Evolutionary conservation across 805 yeast species (phyloP).

Genomic region (Kazachstania taianensis): DNA sequence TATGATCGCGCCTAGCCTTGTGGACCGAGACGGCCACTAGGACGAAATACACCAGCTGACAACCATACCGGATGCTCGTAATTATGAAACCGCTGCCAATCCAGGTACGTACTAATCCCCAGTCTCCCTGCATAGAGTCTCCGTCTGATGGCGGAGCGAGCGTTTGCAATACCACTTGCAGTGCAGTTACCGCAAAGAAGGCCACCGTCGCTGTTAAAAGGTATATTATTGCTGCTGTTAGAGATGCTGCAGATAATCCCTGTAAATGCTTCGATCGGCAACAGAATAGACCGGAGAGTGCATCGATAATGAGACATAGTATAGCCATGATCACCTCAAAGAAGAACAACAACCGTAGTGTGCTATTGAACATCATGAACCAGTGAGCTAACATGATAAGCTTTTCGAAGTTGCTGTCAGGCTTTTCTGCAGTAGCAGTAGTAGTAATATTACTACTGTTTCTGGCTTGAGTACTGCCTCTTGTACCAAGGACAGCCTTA

Average conservation of each 20-base stretch:
- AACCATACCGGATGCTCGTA: conserved; percentile 10
- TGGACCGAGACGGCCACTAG: background rate
- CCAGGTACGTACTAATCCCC: conserved; percentile 15
- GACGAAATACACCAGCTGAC: conserved; percentile 5
- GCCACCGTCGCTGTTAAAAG: too few species aligned
- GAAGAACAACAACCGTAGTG: background rate
- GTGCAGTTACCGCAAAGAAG: conserved; percentile 6
- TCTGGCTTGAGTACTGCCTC: too few species aligned
- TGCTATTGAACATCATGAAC: conserved; percentile 10
- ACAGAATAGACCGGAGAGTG: too few species aligned
- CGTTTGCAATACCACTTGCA: conserved; percentile 10
- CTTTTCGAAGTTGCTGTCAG: conserved; percentile 3
- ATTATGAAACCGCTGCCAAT: conserved; percentile 18
- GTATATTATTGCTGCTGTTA: too few species aligned
- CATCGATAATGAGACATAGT: conserved; percentile 1
- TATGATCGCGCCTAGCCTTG: background rate
- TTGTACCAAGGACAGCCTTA: conserved; percentile 10
- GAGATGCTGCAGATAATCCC: too few species aligned
- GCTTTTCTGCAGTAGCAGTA: background rate
- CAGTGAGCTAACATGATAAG: conserved; percentile 11
- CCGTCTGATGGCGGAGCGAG: conserved; percentile 12
- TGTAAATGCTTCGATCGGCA: too few species aligned
- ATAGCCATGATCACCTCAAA: conserved; percentile 4
- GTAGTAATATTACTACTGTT: background rate
- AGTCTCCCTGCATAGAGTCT: conserved; percentile 4